A percentile compares a stretch with the other conserved stretches of the same genome.
phyloP scores from a whole-genome alignment of 805 yeast genomes.

The Ogataea sp. region DNA sequence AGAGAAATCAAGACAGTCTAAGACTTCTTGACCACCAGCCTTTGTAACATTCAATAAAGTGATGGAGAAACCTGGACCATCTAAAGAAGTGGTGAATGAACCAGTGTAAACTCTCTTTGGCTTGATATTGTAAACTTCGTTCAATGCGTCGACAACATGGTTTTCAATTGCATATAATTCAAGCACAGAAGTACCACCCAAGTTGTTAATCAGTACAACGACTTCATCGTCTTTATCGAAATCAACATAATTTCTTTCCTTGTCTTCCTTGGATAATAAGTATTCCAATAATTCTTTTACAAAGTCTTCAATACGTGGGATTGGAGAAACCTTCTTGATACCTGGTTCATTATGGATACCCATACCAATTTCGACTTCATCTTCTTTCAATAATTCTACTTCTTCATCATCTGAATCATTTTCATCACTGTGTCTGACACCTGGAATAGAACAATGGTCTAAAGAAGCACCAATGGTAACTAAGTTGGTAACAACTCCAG shows the following conservation, averaged over 20 bases:
- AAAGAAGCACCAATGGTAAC: conserved; percentile 88
- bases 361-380: conserved; percentile 85
- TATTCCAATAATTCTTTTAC: conserved; percentile 51
- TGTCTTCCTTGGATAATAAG: conserved; percentile 53
- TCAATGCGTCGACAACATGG: conserved; percentile 44
- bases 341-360: conserved; percentile 98
- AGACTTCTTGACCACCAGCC: conserved; percentile 34
- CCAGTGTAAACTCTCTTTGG: conserved; percentile 72
- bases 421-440: conserved; percentile 49
- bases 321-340: conserved; percentile 48
- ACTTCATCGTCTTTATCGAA: conserved; percentile 54
- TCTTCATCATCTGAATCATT: conserved; percentile 25
- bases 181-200: conserved; percentile 83
- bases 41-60: conserved; percentile 67
- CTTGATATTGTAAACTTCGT: conserved; percentile 39
- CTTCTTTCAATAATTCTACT: conserved; percentile 35
- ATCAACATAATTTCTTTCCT: conserved; percentile 74
- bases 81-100: conserved; percentile 80
- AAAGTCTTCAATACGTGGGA: conserved; percentile 64
- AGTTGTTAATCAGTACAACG: conserved; percentile 67
- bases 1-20: conserved; percentile 58
- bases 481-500: conserved; percentile 49
- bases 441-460: conserved; percentile 88
- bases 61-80: conserved; percentile 87
- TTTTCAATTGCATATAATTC: conserved; percentile 70